Base-by-base conservation (phyloP, 2,329 filamentous ascomycete species). In the Diaporthe aspalathi region DNA sequence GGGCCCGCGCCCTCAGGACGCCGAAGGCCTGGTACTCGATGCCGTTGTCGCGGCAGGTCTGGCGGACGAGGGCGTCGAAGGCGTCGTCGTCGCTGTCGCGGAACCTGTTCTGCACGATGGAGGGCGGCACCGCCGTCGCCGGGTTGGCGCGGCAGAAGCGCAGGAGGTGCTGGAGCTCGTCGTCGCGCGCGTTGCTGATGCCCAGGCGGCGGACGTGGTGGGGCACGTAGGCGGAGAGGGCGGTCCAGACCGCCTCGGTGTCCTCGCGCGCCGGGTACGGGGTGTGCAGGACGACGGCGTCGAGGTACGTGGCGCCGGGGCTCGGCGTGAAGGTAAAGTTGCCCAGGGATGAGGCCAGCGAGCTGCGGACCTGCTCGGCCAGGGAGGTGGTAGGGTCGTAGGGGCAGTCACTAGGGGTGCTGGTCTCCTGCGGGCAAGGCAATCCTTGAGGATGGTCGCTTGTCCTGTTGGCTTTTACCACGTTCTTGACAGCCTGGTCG, bases 271-370 rank as follows among this genome's bases (percentile, higher is more conserved):
- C 80, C 27, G 80, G 75, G 63, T 86, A 80, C 32, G 87, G 77
- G 84, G 92, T 77, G 89, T 96, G 84, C 84, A 96, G 83, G 89
- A 98, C 74, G 83, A 96, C 74, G 88, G 94, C 74, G 90, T 97
- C 75, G 85, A 97, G 79, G 87, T 88, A 89, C 2, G 81, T 74
- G 52, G 78, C 77, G 20, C 11, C 24, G 24, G 75, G 79, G 27
- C 75, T 79, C 14, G 80, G 75, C 4, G 84, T 79, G n/a, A 40
- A 16, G 53, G 83, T 82, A 70, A 95, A 88, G 78, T 92, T 91
- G 4, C 79, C 74, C 9, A 95, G 84, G 0, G 93, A 95, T 1
- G 88, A 90, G 53, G 85, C 83, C 49, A 96, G 83, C 0, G 92
- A 94, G 49, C 88, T 83, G 74, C 87, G 86, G 22, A 95, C 87